These are phyloP conservation scores for Cotoneaster glaucophyllus DNA, from an alignment of 306 rosid genomes.

Conservation along the genomic window DNA sequence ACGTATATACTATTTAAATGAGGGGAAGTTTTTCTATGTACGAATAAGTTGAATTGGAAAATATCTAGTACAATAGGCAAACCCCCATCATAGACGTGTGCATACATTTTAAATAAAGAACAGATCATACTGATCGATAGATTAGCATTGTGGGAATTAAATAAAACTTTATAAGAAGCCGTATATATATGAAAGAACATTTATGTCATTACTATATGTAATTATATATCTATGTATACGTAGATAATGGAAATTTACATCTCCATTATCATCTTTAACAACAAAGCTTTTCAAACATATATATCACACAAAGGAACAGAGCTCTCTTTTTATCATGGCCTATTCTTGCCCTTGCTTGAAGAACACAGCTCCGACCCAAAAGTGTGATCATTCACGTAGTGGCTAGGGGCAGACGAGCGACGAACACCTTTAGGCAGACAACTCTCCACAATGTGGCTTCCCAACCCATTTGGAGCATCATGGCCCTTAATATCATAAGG, in stretches of 20 bases:
- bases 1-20: too few species aligned
- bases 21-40: not conserved
- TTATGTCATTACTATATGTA: not conserved
- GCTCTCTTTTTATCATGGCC: conserved; percentile 19
- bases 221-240: not conserved
- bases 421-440: conserved; percentile 58
- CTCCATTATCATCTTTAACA: not conserved
- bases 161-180: not conserved
- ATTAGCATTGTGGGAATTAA: not conserved
- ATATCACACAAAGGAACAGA: not conserved
- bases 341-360: conserved; percentile 20
- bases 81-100: not conserved
- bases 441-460: conserved; percentile 30
- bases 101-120: not conserved
- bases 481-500: conserved; percentile 15
- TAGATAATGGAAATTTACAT: conserved; percentile 2
- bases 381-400: conserved; percentile 43
- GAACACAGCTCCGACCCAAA: conserved; percentile 42
- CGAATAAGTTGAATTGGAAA: not conserved
- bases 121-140: not conserved
- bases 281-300: not conserved
- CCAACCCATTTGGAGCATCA: not conserved
- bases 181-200: not conserved
- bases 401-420: conserved; percentile 57
- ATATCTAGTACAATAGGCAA: not conserved